Evolutionary conservation across 495 filamentous ascomycete genomes (phyloP).

Genomic region (Hypoxylon crocopeplum): DNA sequence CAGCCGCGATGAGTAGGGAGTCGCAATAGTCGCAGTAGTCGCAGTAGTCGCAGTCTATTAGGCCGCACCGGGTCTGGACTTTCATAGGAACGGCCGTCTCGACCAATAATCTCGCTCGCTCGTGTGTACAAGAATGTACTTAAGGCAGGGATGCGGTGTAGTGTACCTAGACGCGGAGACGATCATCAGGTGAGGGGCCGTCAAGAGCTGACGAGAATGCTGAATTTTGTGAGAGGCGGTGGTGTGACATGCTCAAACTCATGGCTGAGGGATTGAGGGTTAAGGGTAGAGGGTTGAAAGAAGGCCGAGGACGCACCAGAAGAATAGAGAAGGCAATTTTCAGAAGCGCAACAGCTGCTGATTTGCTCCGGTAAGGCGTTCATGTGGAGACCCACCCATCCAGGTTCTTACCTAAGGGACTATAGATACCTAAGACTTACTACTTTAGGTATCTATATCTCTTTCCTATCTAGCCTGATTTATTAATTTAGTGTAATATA

Average conservation of each 20-base stretch:
- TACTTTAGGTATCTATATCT: too few species aligned
- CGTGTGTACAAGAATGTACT: too few species aligned
- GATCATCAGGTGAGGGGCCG: slow-evolving; percentile 17
- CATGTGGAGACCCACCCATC: slow-evolving; percentile 26
- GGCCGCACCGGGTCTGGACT: slow-evolving; percentile 22
- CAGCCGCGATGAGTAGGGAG: slow-evolving; percentile 6
- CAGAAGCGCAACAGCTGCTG: slow-evolving; percentile 6
- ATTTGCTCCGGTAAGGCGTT: slow-evolving; percentile 23
- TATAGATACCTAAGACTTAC: too few species aligned
- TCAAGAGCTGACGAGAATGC: slow-evolving; percentile 21
- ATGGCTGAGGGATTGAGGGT: slow-evolving; percentile 25
- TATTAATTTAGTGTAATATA: too few species aligned
- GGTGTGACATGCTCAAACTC: slow-evolving; percentile 29
- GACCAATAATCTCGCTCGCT: slow-evolving; percentile 7
- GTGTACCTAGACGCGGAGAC: slow-evolving; percentile 14
- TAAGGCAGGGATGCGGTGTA: not conserved
- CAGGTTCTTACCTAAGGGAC: slow-evolving; percentile 17
- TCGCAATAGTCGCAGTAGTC: slow-evolving; percentile 21
- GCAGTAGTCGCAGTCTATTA: slow-evolving; percentile 12
- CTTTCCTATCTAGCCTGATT: too few species aligned
- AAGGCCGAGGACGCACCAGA: slow-evolving; percentile 28
- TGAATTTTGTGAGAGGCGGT: slow-evolving; percentile 22
- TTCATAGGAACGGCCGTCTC: slow-evolving; percentile 26
- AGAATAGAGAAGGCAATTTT: slow-evolving; percentile 24
- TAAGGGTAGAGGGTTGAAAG: slow-evolving; percentile 10